Conservation (phyloP, 169 alveolate species). For the Eimeria brunetti region DNA sequence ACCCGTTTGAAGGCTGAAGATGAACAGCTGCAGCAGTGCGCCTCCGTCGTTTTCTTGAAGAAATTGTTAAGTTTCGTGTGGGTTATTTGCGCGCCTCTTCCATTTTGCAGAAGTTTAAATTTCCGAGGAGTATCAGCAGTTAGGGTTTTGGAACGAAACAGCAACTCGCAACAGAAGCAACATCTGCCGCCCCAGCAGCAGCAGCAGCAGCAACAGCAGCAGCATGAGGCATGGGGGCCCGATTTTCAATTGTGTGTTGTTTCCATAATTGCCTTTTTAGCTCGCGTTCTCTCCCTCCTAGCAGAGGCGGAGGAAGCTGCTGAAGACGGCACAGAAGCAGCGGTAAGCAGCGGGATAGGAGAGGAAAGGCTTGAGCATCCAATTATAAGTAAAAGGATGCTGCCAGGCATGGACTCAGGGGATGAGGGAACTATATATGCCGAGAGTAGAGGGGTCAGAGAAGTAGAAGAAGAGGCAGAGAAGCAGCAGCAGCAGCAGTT, state of each 20-base stretch:
- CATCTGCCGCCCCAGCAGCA: background rate
- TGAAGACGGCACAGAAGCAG: background rate
- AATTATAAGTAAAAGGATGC: background rate
- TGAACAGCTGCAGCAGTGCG: slow-evolving; percentile 34
- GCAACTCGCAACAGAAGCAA: background rate
- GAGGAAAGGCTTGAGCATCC: background rate
- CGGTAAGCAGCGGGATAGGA: background rate
- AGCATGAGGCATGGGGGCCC: slow-evolving; percentile 56
- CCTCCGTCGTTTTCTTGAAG: slow-evolving; percentile 30
- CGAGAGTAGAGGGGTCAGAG: background rate
- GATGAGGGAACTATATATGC: background rate
- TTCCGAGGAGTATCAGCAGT: slow-evolving; percentile 53
- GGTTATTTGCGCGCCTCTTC: slow-evolving; percentile 12
- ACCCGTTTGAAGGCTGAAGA: slow-evolving; percentile 41
- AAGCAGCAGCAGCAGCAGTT: background rate
- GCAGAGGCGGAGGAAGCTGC: slow-evolving; percentile 14
- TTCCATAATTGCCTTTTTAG: slow-evolving; percentile 34
- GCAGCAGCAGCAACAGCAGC: slow-evolving; percentile 9
- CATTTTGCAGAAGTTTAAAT: background rate
- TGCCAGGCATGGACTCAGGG: background rate
- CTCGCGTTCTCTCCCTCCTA: slow-evolving; percentile 17
- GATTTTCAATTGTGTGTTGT: slow-evolving; percentile 64
- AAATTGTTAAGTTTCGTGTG: slow-evolving; percentile 12
- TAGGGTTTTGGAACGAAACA: slow-evolving; percentile 39
- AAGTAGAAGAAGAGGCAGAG: background rate